These are phyloP conservation scores for Trichoderma brevicompactum DNA, from an alignment of 2,329 filamentous ascomycete genomes.

Conservation along the genomic window DNA sequence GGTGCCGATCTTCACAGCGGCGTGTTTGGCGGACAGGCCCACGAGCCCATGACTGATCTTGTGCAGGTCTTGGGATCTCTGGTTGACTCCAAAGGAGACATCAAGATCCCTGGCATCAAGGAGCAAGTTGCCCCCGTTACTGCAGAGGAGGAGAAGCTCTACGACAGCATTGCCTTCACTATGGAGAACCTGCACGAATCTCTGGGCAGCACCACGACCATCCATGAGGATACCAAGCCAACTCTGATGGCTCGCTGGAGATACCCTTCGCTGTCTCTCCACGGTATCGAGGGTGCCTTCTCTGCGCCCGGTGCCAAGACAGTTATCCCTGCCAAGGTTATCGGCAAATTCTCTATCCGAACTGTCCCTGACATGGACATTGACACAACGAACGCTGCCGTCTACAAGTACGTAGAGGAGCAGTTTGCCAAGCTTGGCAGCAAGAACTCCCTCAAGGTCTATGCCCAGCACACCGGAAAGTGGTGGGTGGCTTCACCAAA, in stretches of 20 bases:
- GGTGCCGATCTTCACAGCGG: slow-evolving; percentile 94
- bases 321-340: slow-evolving; percentile 96
- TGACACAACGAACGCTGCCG: slow-evolving; percentile 81
- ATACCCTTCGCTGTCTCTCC: slow-evolving; percentile 89
- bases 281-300: slow-evolving; percentile 95
- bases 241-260: slow-evolving; percentile 97
- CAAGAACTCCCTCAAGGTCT: slow-evolving; percentile 88
- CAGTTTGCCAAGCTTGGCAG: slow-evolving; percentile 84
- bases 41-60: slow-evolving; percentile 98
- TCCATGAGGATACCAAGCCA: slow-evolving; percentile 84
- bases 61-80: slow-evolving; percentile 79
- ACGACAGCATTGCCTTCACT: slow-evolving; percentile 87
- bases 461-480: slow-evolving; percentile 87
- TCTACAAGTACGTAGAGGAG: slow-evolving; percentile 81
- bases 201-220: slow-evolving; percentile 84
- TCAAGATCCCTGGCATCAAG: slow-evolving; percentile 89
- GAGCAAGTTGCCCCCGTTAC: slow-evolving; percentile 91
- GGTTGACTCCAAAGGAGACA: slow-evolving; percentile 89
- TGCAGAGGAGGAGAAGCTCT: slow-evolving; percentile 84
- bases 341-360: slow-evolving; percentile 97
- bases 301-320: slow-evolving; percentile 94
- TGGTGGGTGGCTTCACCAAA: slow-evolving; percentile 99
- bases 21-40: slow-evolving; percentile 93
- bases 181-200: slow-evolving; percentile 96
- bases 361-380: slow-evolving; percentile 98